These are phyloP conservation scores for Panicum virgatum DNA, from an alignment of 202 grass and related monocot species.

Conservation along the genomic window DNA sequence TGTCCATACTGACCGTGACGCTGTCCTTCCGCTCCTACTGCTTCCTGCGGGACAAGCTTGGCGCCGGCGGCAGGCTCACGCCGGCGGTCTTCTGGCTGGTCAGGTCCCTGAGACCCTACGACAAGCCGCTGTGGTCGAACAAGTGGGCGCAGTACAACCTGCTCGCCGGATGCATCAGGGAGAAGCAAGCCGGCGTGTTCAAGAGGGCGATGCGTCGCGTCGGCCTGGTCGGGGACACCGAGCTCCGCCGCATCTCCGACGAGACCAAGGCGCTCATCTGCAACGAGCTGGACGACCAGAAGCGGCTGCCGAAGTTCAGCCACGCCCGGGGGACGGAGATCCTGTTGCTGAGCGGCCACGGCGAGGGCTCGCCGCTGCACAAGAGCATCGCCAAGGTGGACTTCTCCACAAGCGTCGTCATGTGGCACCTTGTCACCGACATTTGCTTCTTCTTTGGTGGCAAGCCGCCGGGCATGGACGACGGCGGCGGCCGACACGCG, in stretches of 20 bases:
- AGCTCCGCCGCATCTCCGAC: not conserved
- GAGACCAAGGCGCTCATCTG: slow-evolving; percentile 28
- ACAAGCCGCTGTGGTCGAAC: slow-evolving; percentile 31
- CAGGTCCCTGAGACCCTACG: not conserved
- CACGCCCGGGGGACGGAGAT: not conserved
- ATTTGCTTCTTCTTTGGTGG: not conserved
- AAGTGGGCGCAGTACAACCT: slow-evolving; percentile 36
- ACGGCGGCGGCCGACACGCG: not conserved
- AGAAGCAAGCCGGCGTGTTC: not conserved
- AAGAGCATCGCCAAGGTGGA: slow-evolving; percentile 21
- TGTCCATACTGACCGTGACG: not conserved
- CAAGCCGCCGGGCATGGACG: not conserved
- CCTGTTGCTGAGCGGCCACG: not conserved
- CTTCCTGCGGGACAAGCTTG: not conserved
- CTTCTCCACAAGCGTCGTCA: slow-evolving; percentile 23
- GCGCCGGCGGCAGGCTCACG: not conserved
- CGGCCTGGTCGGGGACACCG: not conserved
- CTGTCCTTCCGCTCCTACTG: slow-evolving; percentile 7
- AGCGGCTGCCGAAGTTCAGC: not conserved
- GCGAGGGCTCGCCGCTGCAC: not conserved
- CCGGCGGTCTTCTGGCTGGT: not conserved
- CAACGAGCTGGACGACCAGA: slow-evolving; percentile 3
- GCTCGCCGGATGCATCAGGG: slow-evolving; percentile 26
- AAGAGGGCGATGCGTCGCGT: not conserved
- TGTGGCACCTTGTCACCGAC: slow-evolving; percentile 36